phyloP scores from a whole-genome alignment of 2,329 filamentous ascomycete species.

The Huntiella omanensis region DNA sequence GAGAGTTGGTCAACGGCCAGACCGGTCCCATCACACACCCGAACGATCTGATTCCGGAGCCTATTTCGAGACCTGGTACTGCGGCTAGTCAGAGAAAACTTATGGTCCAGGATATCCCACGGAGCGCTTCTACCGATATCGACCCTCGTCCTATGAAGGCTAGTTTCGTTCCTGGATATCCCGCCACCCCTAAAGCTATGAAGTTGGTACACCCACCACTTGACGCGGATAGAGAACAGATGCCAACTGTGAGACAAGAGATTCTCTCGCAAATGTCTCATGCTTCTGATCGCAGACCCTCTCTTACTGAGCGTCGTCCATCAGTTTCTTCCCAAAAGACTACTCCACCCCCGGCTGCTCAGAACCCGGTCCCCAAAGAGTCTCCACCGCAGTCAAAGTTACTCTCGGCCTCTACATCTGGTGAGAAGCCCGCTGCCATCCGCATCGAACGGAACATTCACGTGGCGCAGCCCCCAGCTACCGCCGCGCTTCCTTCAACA shows the following conservation, averaged over 20 bases:
- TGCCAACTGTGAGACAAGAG: background rate
- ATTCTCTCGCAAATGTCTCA: background rate
- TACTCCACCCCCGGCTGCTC: background rate
- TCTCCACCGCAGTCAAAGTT: background rate
- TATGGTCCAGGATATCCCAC: constrained; percentile 28
- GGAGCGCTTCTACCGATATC: constrained; percentile 49
- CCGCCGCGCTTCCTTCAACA: constrained; percentile 30
- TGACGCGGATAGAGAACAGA: constrained; percentile 16
- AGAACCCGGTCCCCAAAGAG: background rate
- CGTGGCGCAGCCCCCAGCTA: constrained; percentile 28
- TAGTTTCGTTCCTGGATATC: constrained; percentile 50
- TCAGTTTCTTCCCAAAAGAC: background rate
- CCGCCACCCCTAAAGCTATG: constrained; percentile 84
- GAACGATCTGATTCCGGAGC: constrained; percentile 26
- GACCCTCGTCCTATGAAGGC: constrained; percentile 31
- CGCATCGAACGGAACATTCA: constrained; percentile 6
- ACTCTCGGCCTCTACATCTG: background rate
- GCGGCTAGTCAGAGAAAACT: constrained; percentile 15
- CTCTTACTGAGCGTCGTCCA: background rate
- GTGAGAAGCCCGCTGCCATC: background rate
- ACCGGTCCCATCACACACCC: constrained; percentile 68
- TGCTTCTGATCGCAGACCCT: background rate
- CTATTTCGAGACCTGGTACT: constrained; percentile 15
- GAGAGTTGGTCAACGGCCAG: constrained; percentile 63
- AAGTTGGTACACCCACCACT: constrained; percentile 48